These are phyloP conservation scores for Eutrema heterophyllum DNA, from an alignment of 345 rosid genomes.

Conservation along the genomic window DNA sequence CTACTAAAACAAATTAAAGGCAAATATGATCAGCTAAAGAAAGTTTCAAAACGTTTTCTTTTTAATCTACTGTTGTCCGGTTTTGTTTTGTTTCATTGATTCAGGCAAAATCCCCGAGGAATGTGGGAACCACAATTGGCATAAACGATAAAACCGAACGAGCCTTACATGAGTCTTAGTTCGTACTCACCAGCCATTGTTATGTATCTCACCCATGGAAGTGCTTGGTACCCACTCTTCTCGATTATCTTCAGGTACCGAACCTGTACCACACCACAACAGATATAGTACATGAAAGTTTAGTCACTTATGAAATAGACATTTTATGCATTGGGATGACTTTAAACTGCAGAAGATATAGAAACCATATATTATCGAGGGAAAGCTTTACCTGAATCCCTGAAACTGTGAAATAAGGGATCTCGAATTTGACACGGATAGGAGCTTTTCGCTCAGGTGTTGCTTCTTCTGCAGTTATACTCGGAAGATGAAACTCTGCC, in stretches of 20 bases:
- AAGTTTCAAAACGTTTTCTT: background rate
- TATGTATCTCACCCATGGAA: constrained; percentile 97
- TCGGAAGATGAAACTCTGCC: constrained; percentile 79
- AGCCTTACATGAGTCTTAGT: constrained; percentile 56
- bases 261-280: constrained; percentile 44
- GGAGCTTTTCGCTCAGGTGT: constrained; percentile 77
- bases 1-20: constrained; percentile 6
- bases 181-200: constrained; percentile 98
- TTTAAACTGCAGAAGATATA: background rate
- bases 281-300: background rate
- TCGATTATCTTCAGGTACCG: constrained; percentile 94
- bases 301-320: background rate
- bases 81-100: background rate
- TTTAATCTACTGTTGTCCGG: constrained; percentile 1
- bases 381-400: constrained; percentile 69
- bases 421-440: constrained; percentile 72
- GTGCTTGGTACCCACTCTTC: constrained; percentile 94
- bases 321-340: background rate
- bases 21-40: constrained; percentile 4
- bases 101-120: background rate
- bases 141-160: constrained; percentile 1
- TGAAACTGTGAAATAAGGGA: constrained; percentile 80
- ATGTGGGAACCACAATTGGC: background rate
- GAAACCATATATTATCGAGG: background rate
- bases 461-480: constrained; percentile 68